Conservation (phyloP, 1,284 basidiomycete genomes). For the Apiotrichum mycotoxinovorans region DNA sequence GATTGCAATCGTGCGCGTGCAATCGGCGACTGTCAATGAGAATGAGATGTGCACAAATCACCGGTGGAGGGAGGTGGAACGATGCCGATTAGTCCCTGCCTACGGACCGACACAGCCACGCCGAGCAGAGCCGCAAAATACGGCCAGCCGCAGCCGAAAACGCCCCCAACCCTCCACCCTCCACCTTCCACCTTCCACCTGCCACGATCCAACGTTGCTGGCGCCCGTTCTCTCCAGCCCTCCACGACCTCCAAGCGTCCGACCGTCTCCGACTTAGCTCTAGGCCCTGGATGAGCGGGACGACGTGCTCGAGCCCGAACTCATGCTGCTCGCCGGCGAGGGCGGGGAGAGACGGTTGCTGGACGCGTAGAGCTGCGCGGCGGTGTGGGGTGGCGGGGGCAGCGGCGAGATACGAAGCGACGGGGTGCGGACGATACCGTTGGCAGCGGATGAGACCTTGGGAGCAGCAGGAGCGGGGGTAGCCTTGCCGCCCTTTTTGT, state of each 20-base stretch:
- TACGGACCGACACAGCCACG: too few relatives aligned
- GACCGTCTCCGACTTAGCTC: too few relatives aligned
- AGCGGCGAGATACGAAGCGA: background rate
- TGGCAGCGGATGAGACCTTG: background rate
- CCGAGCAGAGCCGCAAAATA: too few relatives aligned
- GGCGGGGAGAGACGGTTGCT: slow-evolving; percentile 1
- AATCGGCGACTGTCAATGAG: too few relatives aligned
- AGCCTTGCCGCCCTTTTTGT: background rate
- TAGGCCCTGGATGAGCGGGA: background rate
- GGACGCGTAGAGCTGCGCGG: background rate
- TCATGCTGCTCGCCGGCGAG: background rate
- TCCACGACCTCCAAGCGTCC: background rate
- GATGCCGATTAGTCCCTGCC: too few relatives aligned
- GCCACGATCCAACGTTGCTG: too few relatives aligned
- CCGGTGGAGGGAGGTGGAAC: too few relatives aligned
- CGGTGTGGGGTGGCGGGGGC: background rate
- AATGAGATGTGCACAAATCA: too few relatives aligned
- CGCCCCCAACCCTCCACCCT: too few relatives aligned
- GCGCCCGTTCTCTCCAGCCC: background rate
- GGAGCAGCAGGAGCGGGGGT: background rate
- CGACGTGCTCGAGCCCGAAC: background rate
- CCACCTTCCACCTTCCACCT: too few relatives aligned
- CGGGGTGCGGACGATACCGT: background rate
- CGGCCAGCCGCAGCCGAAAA: too few relatives aligned
- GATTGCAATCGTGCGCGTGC: too few relatives aligned